Percentiles rank a stretch among this genome's conserved stretches.
These are phyloP conservation scores for Harringtonia aguacate DNA, from an alignment of 2,329 filamentous ascomycete species.

Conservation along the genomic window DNA sequence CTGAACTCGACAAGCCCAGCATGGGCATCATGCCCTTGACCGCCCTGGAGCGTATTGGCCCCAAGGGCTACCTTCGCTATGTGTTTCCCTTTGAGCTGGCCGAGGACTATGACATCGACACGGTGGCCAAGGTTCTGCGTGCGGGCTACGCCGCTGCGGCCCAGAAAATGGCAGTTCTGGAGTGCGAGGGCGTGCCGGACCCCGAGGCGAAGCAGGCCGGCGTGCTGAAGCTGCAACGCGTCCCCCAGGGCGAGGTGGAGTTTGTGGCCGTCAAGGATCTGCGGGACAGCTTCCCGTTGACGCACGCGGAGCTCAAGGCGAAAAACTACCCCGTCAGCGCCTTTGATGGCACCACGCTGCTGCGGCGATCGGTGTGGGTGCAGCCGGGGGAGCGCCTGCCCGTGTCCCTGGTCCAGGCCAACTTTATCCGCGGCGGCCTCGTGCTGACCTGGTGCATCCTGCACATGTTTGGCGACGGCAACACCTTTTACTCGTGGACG, in stretches of 20 bases:
- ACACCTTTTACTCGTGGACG: conserved; percentile 2
- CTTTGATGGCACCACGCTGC: background rate
- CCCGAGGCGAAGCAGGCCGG: background rate
- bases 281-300: background rate
- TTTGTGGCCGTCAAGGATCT: background rate
- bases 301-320: background rate
- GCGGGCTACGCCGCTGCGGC: background rate
- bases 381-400: background rate
- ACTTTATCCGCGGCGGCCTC: conserved; percentile 3
- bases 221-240: background rate
- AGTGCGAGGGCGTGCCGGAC: conserved; percentile 1
- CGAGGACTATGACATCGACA: background rate
- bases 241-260: background rate
- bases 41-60: conserved; percentile 3
- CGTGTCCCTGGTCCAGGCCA: conserved; percentile 3
- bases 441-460: conserved; percentile 2
- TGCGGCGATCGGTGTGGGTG: background rate
- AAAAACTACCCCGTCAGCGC: background rate
- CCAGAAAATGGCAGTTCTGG: background rate
- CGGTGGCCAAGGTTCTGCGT: background rate
- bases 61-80: conserved; percentile 3
- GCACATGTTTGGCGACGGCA: conserved; percentile 5
- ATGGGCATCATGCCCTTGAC: background rate
- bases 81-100: conserved; percentile 3
- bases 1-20: too few relatives aligned